Evolutionary conservation across 2,329 filamentous ascomycete species (phyloP), one percentile per base, ranked within the genome.

Genomic region (Colletotrichum chrysophilum): DNA sequence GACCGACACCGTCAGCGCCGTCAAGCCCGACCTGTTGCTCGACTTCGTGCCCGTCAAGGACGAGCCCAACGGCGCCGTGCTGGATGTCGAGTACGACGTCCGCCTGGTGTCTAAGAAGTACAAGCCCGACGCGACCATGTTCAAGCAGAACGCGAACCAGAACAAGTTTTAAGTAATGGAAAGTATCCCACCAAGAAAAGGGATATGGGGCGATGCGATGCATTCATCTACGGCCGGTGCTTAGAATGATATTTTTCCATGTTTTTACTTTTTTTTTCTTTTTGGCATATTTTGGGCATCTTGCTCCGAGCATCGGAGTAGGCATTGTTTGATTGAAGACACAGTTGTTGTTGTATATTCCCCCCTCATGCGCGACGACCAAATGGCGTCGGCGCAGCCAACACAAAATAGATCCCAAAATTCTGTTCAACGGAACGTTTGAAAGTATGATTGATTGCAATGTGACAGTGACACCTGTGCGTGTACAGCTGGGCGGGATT

Each of bases 41-140:
- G 84, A 87, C 32, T 88, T 88, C 75, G 83, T 84, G 66, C 86
- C 86, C 21, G 78, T 86, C 34, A 79, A 84, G 72, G 81, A 83
- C 65, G 83, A 84, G 30, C 76, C 80, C 6, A 81, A 82, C 36
- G 78, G 77, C n/a, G 83, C 79, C 16, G 43, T 74, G 1, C 65
- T 84, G 7, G 82, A 85, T 62, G 69, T 83, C 30, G 78, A 83
- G 66, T 84, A 84, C 71, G 75, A 81, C 76, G 78, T 82, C 13
- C 74, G 71, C 26, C 74, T 82, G 24, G 75, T 77, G 10, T 75
- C 77, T 28, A 81, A 80, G 78, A 77, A 78, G 70, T 79, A 80
- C 74, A 79, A 80, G 77, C 78, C 78, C 6, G 77, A 79, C 13
- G 74, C 72, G 32, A 72, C 60, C 55, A 77, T 78, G 77, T 64